These are phyloP conservation scores for Auriscalpium microsporum DNA, from an alignment of 768 basidiomycete genomes.

Conservation along the genomic window DNA sequence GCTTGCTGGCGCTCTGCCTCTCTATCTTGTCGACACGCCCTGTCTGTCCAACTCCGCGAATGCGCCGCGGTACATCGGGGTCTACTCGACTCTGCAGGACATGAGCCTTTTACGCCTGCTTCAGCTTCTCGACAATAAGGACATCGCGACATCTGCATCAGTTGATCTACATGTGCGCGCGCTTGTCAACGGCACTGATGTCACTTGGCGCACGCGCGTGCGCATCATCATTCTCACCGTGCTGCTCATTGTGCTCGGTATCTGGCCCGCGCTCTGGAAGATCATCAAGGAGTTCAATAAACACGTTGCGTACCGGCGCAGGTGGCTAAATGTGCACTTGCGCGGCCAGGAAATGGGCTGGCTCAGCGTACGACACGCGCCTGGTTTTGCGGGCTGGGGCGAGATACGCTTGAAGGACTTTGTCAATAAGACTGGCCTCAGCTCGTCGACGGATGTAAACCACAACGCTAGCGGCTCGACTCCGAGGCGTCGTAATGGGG, in stretches of 20 bases:
- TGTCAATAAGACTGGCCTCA: slow-evolving; percentile 56
- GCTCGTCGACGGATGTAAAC: slow-evolving; percentile 40
- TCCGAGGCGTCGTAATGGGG: slow-evolving; percentile 1
- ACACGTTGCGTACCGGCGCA: slow-evolving; percentile 43
- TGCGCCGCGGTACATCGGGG: slow-evolving; percentile 41
- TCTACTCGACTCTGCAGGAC: slow-evolving; percentile 63
- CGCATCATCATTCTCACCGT: slow-evolving; percentile 64
- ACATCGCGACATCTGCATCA: slow-evolving; percentile 24
- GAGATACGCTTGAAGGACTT: slow-evolving; percentile 68
- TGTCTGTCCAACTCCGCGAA: slow-evolving; percentile 51
- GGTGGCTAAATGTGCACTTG: slow-evolving; percentile 58
- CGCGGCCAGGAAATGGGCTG: slow-evolving; percentile 69
- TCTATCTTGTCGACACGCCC: slow-evolving; percentile 61
- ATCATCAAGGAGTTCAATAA: slow-evolving; percentile 56
- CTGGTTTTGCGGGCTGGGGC: slow-evolving; percentile 64
- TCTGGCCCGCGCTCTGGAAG: slow-evolving; percentile 58
- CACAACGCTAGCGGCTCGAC: slow-evolving; percentile 18
- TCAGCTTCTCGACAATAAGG: slow-evolving; percentile 42
- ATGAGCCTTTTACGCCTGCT: slow-evolving; percentile 71
- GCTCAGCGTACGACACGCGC: slow-evolving; percentile 53
- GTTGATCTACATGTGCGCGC: slow-evolving; percentile 26
- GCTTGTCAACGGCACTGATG: slow-evolving; percentile 25
- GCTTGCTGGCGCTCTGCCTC: slow-evolving; percentile 61
- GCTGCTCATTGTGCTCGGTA: slow-evolving; percentile 50
- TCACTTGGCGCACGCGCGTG: slow-evolving; percentile 38